Conservation (phyloP, 805 yeast species). For the Yamadazyma philogaea region DNA sequence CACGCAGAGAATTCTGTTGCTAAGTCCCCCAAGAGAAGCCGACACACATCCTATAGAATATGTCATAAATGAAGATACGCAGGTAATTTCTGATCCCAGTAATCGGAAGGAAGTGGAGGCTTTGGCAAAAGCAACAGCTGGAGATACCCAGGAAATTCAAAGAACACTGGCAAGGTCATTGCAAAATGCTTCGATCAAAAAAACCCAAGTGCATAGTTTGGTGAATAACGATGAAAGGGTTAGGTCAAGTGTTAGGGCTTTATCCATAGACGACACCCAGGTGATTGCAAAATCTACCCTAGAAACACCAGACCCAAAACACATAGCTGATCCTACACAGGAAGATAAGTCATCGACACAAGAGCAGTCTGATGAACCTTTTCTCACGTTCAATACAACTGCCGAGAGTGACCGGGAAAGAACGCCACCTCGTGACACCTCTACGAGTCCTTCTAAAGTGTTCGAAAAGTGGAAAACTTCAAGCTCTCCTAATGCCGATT, state of each 20-base stretch:
- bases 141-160: background rate
- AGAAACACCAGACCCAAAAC: background rate
- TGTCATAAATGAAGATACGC: background rate
- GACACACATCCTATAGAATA: background rate
- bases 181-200: no score
- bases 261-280: background rate
- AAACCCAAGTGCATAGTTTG: no score
- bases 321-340: background rate
- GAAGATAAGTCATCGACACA: background rate
- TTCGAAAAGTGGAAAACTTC: background rate
- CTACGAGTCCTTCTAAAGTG: background rate
- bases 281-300: background rate
- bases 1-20: background rate
- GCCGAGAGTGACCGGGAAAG: background rate
- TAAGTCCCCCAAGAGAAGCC: background rate
- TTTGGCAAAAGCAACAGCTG: background rate
- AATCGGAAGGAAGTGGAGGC: background rate
- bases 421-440: background rate
- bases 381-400: conserved; percentile 2
- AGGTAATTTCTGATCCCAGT: background rate
- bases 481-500: background rate
- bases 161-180: no score
- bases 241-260: no score
- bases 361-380: conserved; percentile 1
- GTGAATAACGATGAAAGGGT: no score